Evolutionary conservation across 306 rosid genomes (phyloP), one percentile per base, ranked within the genome.

Genomic region (Trifolium dubium): DNA sequence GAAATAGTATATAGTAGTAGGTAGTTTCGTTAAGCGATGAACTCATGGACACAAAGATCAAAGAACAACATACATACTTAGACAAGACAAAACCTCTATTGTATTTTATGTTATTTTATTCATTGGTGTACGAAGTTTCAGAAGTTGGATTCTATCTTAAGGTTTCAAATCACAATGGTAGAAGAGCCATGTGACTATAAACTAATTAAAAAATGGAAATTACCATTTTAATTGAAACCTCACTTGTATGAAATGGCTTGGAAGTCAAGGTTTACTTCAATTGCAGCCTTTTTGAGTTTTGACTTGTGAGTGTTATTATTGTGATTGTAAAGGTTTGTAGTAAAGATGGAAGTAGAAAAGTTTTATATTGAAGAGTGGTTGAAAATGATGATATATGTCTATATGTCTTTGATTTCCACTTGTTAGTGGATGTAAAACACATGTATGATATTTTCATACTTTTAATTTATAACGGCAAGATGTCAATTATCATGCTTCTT

Each of bases 111-210:
- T 14, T 60, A 31, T 60, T 60, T 14, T 62, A 54, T 66, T 64
- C 50, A 15, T 47, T 43, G 35, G 29, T 68, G 64, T 73, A 84
- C 65, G 0, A 78, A 74, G 80, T 80, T 80, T 74, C 83, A 62
- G 68, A 56, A 49, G 80, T 67, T 83, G 74, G 75, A 68, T 77
- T 84, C 85, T 73, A 14, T 77, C 62, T 74, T 18, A 84, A 84
- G 87, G 54, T 84, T 72, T 76, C 74, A 34, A 66, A 50, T 14
- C 50, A 13, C 19, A 47, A 31, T 54, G 51, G 23, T 29, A 75
- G 70, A 68, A 62, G 70, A 23, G 47, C 30, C 68, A 72, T 59
- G 71, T 77, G 79, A 68, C 31, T 3, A 64, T 64, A 44, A 76
- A 54, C 49, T 37, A 63, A 14, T 66, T 10, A 47, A 17, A 34